Base-by-base conservation (phyloP, 345 rosid species). In the Turnera subulata region DNA sequence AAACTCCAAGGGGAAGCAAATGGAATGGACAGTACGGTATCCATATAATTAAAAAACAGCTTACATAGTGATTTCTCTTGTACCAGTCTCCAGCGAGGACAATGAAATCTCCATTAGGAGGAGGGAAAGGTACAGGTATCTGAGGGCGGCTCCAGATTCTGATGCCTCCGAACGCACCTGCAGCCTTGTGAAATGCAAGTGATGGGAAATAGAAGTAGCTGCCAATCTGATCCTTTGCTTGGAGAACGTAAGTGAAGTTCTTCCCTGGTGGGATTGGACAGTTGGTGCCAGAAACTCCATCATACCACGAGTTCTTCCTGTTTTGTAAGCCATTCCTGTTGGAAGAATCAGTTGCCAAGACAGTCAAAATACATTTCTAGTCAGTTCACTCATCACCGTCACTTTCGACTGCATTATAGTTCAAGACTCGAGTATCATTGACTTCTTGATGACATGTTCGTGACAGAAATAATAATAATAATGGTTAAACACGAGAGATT, bases 161-260 rank as follows among this genome's bases (percentile, higher is more conserved):
- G 62, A 88, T 61, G 64, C 89, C 83, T 20, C 96, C 96, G 44
- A 72, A 88, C 15, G 84, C 96, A 12, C 96, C 96, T 2, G 91
- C 89, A 20, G 89, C 95, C 76, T 82, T 83, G 71, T 88, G 95
- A 43, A 88, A 72, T 52, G 77, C 89, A n/a, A 88, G 82, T 17
- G 91, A 79, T 15, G 96, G 91, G 70, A 80, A 88, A 45, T 88
- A 88, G 66, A 79, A 88, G 71, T 72, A 88, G 75, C 87, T 88
- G 13, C 96, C 96, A 40, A 88, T 88, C 72, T 88, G 96, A 62
- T 88, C 96, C 79, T 88, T 88, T 49, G 76, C 78, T 67, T 88
- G 96, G 55, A 88, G 79, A 48, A 60, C 64, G 62, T 84, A 88
- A 11, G 92, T 84, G 78, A 84, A 88, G 78, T 88, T 88, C 29